Evolutionary conservation across 805 yeast species (phyloP), one percentile per base, ranked within the genome.

Genomic region (Lipomyces yamadae): DNA sequence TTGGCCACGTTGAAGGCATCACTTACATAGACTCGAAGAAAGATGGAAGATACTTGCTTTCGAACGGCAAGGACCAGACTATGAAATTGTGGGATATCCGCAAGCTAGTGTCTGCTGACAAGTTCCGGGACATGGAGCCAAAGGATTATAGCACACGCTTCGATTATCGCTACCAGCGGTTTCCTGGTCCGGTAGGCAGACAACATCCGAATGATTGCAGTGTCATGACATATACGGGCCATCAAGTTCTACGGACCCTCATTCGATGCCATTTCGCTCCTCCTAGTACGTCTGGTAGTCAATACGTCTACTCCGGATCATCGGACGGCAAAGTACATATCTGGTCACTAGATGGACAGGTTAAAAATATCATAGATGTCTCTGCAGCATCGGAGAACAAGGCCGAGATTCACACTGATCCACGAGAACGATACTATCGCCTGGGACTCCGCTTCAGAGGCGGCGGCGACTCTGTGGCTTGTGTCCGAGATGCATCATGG

Each of bases 31-130:
- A 76, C 54, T 63, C 74, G 39, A 70, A 68, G 57, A 65, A 65
- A 13, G 75, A 72, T 56, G 76, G 76, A 3, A 56, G 70, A 15
- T 73, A 74, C 56, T 58, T 76, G 50, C 32, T 76, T 6, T 72
- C 78, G 10, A 76, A 76, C 58, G 69, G 75, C 53, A 76, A 76
- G 59, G 78, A 76, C 50, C 78, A 76, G 59, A 57, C 72, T 10
- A 68, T 73, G 74, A 76, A 75, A 62, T 60, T 76, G 58, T 76
- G 78, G 78, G 78, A 76, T 63, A 66, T 70, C 5, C 67, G 78
- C 52, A 67, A 62, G 52, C 64, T 74, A 53, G 56, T 65, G 10
- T 56, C 73, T 3, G 62, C 68, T 35, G 56, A 54, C 58, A 37
- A 54, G 18, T 61, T 50, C 60, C 30, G 48, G 24, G 65, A 61